phyloP scores from a whole-genome alignment of 805 yeast genomes.

The Metschnikowia kunwiensis region DNA sequence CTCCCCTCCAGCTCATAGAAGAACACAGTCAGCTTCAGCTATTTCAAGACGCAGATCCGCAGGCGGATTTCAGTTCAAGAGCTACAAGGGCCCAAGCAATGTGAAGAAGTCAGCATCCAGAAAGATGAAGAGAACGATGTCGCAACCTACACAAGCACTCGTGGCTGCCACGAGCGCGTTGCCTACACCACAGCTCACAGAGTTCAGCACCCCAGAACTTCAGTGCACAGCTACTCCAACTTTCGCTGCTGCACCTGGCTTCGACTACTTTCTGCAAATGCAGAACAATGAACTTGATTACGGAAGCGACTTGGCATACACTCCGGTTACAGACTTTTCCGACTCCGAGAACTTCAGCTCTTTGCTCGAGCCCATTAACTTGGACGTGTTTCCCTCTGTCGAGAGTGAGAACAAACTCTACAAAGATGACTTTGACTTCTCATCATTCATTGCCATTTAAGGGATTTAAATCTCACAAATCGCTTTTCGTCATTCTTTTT shows the following conservation, averaged over 20 bases:
- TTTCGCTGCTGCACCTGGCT: conserved; percentile 1
- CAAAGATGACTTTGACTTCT: conserved; percentile 30
- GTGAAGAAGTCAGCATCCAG: conserved; percentile 18
- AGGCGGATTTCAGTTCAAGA: conserved; percentile 27
- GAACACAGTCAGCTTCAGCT: conserved; percentile 28
- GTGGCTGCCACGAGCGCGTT: not conserved
- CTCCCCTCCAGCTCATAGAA: conserved; percentile 16
- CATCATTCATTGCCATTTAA: conserved; percentile 9
- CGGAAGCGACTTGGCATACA: conserved; percentile 3
- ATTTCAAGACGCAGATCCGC: conserved; percentile 19
- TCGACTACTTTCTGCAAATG: conserved; percentile 15
- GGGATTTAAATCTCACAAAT: too few relatives aligned
- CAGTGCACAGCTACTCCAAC: conserved; percentile 6
- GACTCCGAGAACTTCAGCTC: conserved; percentile 8
- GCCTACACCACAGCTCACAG: not conserved
- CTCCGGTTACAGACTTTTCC: conserved; percentile 7
- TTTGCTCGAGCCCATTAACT: conserved; percentile 13
- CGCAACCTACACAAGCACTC: conserved; percentile 8
- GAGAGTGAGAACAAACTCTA: conserved; percentile 9
- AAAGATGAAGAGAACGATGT: conserved; percentile 7
- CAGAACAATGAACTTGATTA: conserved; percentile 5
- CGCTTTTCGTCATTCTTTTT: too few relatives aligned
- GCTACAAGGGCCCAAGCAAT: conserved; percentile 28
- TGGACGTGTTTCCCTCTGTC: conserved; percentile 9
- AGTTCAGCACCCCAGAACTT: conserved; percentile 1